Base-by-base conservation (phyloP, 805 yeast genomes). In the Kodamaea sagamina region DNA sequence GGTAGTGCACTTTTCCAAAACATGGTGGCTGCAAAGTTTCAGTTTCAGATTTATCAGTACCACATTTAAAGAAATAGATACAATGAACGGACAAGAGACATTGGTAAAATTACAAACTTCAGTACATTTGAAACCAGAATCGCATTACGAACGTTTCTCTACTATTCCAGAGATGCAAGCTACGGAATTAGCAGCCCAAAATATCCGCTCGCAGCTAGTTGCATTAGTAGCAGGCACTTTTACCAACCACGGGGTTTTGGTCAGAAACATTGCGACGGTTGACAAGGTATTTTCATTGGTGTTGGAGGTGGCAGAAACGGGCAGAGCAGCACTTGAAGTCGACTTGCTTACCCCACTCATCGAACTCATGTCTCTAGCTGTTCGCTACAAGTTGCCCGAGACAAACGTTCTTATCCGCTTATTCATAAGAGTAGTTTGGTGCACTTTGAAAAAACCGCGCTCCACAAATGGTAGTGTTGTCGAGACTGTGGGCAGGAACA, bases 151-250 rank as follows among this genome's bases (percentile, higher is more conserved):
- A n/a, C n/a, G n/a, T n/a, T n/a, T n/a, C n/a, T n/a, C n/a, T n/a
- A n/a, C n/a, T n/a, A n/a, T n/a, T n/a, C n/a, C n/a, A n/a, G n/a
- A n/a, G n/a, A 21, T 21, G 24, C 8, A 6, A 21, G 8, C 8
- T 8, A 21, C 24, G 8, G 8, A 21, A 6, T 21, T 21, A 21
- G 17, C 34, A 15, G 34, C 18, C 19, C 12, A 6, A 13, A 29
- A 29, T 19, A 17, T 29, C 15, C 34, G 4, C 19, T 29, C 34
- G 11, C 34, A 29, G 34, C 34, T 29, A 6, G 19, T 29, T 29
- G 34, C 34, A 29, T 29, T 29, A 13, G 12, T 15, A 9, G 17
- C 17, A 19, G 19, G 11, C n/a, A 29, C 19, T 10, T 13, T 6
- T 9, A 15, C n/a, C 9, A 15, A 29, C 19, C 17, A 29, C n/a